Evolutionary conservation across 2,329 filamentous ascomycete species (phyloP), one percentile per base, ranked within the genome.

Genomic region (Malbranchea cinnamomea): DNA sequence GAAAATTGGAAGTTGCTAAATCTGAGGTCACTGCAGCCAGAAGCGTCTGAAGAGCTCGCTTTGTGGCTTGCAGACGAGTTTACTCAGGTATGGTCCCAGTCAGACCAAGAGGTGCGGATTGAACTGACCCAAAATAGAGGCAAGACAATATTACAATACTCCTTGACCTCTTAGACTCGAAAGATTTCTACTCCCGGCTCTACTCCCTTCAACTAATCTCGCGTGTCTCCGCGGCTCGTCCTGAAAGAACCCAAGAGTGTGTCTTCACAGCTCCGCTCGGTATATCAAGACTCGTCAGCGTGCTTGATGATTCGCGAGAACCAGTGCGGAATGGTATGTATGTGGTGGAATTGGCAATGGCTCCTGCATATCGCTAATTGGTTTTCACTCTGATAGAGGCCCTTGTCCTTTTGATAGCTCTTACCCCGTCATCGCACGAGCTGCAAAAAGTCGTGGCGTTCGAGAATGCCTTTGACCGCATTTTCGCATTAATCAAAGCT

Each of bases 21-120:
- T 26, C 23, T 28, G 13, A 20, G n/a, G 24, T 37, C 15, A 21
- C 13, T 39, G 65, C 49, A 91, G 82, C 64, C 83, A 18, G 87
- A 95, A 66, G 83, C 87, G 31, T 93, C 87, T 9, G 87, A 95
- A 41, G 89, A 98, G 56, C 91, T 98, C 44, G 79, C 79, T 11
- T 63, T 95, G 16, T 98, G 89, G 84, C 67, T 98, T 35, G 89
- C 89, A 31, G 89, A 98, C 57, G 87, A 95, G 55, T 98, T 98
- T 52, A 94, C 89, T 19, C 85, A 93, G 65, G 72, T 76, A 62
- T 41, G 57, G 48, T 23, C 23, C 28, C 21, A 17, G 18, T 33
- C 26, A 38, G 38, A 6, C 10, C 28, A 17, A 12, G n/a, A 10
- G 17, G 23, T 15, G 16, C 18, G 7, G 11, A 17, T 21, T 32